These are phyloP conservation scores for Leishmania turanica DNA, from an alignment of 208 protist genomes.

Conservation along the genomic window DNA sequence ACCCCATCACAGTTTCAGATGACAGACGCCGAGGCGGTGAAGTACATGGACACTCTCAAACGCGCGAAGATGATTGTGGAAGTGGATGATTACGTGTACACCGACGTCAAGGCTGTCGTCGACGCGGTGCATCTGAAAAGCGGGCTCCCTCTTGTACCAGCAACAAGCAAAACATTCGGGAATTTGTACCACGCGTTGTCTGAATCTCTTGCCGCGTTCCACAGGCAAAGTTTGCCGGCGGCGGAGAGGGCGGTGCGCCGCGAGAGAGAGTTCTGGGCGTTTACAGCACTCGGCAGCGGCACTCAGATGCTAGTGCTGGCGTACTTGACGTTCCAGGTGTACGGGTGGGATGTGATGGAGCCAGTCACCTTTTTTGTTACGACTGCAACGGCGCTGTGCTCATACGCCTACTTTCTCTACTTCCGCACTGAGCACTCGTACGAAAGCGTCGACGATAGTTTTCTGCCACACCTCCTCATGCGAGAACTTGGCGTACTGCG, in stretches of 20 bases:
- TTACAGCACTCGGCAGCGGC: slow-evolving; percentile 57
- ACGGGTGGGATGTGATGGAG: slow-evolving; percentile 88
- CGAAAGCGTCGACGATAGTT: slow-evolving; percentile 50
- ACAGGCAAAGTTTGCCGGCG: background rate
- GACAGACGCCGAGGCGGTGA: slow-evolving; percentile 42
- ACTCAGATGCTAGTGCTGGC: slow-evolving; percentile 73
- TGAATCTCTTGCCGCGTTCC: slow-evolving; percentile 6
- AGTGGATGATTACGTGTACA: slow-evolving; percentile 40
- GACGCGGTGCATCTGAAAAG: slow-evolving; percentile 60
- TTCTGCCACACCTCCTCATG: slow-evolving; percentile 39
- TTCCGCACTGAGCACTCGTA: slow-evolving; percentile 54
- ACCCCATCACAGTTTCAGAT: slow-evolving; percentile 46
- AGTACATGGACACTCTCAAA: slow-evolving; percentile 47
- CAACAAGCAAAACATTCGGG: slow-evolving; percentile 10
- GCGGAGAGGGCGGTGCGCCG: slow-evolving; percentile 25
- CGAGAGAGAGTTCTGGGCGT: slow-evolving; percentile 67
- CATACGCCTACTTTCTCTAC: slow-evolving; percentile 64
- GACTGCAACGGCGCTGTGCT: slow-evolving; percentile 46
- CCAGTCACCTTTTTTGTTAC: slow-evolving; percentile 83
- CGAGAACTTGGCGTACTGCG: slow-evolving; percentile 26
- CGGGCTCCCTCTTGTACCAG: slow-evolving; percentile 46
- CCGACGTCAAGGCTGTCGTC: slow-evolving; percentile 42
- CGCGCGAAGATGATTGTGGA: slow-evolving; percentile 35
- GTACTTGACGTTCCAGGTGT: slow-evolving; percentile 80
- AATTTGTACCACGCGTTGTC: background rate